Evolutionary conservation across 2,329 filamentous ascomycete genomes (phyloP).

Genomic region (Metarhizium brunneum): DNA sequence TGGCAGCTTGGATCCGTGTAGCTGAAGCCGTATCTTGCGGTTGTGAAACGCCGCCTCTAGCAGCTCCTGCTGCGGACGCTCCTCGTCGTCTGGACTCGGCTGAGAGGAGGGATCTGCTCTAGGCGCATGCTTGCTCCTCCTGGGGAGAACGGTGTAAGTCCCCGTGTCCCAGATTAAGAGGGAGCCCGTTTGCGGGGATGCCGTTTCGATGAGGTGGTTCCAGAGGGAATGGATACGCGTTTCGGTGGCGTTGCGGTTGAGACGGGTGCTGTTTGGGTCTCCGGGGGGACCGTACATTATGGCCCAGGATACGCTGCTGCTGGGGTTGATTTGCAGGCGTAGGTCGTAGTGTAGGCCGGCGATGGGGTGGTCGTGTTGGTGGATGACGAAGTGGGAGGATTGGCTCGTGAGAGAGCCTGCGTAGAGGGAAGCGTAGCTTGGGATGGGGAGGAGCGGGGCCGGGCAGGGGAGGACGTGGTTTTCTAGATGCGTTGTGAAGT

Average conservation of each 20-base stretch:
- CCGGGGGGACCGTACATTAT: slow-evolving; percentile 55
- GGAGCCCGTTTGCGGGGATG: slow-evolving; percentile 42
- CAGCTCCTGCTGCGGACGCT: slow-evolving; percentile 32
- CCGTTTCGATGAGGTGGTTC: slow-evolving; percentile 55
- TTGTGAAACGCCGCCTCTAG: slow-evolving; percentile 41
- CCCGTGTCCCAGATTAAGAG: slow-evolving; percentile 56
- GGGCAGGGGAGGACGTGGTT: slow-evolving; percentile 16
- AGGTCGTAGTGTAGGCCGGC: slow-evolving; percentile 63
- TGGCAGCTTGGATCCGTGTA: slow-evolving; percentile 46
- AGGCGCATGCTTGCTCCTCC: slow-evolving; percentile 22
- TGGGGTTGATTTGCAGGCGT: slow-evolving; percentile 57
- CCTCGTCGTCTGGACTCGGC: slow-evolving; percentile 9
- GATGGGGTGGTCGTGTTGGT: slow-evolving; percentile 65
- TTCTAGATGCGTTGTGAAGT: slow-evolving; percentile 27
- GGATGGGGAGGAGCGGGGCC: slow-evolving; percentile 24
- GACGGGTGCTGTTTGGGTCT: slow-evolving; percentile 42
- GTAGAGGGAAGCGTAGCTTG: slow-evolving; percentile 28
- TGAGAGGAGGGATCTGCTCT: slow-evolving; percentile 21
- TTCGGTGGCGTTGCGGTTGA: slow-evolving; percentile 52
- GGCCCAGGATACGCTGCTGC: slow-evolving; percentile 56
- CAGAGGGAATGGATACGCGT: slow-evolving; percentile 50
- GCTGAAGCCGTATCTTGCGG: slow-evolving; percentile 46
- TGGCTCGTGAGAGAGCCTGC: slow-evolving; percentile 15
- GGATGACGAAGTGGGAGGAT: slow-evolving; percentile 55
- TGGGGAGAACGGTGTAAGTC: slow-evolving; percentile 44